These are phyloP conservation scores for Porogramme epimiltina DNA, from an alignment of 1,284 basidiomycete species.

Conservation along the genomic window DNA sequence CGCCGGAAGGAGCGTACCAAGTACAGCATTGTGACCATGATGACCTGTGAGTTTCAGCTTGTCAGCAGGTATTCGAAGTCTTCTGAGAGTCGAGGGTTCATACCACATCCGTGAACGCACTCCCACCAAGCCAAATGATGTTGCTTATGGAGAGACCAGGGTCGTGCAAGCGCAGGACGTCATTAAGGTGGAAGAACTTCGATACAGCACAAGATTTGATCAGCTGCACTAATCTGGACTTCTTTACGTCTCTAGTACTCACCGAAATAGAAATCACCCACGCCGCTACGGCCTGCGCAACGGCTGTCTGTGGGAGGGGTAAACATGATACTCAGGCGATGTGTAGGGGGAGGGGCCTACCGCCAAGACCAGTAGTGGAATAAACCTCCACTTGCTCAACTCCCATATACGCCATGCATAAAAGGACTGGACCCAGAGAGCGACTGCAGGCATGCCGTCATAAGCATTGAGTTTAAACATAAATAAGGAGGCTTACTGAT, in stretches of 20 bases:
- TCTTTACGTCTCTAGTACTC: not conserved
- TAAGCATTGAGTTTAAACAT: not conserved
- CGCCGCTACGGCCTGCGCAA: conserved; percentile 1
- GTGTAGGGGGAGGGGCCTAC: not conserved
- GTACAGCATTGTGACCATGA: conserved; percentile 6
- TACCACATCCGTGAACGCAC: conserved; percentile 4
- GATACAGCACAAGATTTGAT: conserved; percentile 1
- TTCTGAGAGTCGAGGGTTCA: not conserved
- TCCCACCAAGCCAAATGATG: conserved; percentile 2
- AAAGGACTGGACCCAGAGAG: conserved; percentile 14
- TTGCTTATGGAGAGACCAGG: not conserved
- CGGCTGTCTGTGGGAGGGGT: not conserved
- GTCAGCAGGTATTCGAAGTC: not conserved
- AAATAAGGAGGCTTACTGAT: not conserved
- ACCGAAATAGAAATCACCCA: conserved; percentile 1
- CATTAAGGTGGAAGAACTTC: not conserved
- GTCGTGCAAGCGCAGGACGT: not conserved
- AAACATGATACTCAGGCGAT: not conserved
- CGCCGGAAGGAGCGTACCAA: not conserved
- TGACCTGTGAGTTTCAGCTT: not conserved
- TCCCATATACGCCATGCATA: conserved; percentile 18
- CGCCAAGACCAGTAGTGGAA: conserved; percentile 7
- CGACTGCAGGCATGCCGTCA: conserved; percentile 1
- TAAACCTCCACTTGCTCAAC: conserved; percentile 7
- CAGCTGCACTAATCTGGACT: not conserved